phyloP scores from a whole-genome alignment of 2,329 filamentous ascomycete species.

The Paecilomyces sp. region DNA sequence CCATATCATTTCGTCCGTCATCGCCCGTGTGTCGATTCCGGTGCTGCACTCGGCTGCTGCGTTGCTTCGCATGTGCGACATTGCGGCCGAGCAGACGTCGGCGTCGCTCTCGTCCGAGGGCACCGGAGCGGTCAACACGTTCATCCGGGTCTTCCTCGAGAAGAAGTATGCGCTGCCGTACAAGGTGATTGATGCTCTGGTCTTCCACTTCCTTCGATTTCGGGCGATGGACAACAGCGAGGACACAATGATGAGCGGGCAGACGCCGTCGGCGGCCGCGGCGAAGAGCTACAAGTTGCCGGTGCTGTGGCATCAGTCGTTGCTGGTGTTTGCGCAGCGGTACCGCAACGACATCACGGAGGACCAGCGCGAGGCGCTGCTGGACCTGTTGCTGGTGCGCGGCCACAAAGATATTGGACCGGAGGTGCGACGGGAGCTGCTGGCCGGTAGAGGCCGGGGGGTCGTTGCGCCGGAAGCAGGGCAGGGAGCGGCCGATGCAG shows the following conservation, averaged over 20 bases:
- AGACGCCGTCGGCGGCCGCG: conserved; percentile 28
- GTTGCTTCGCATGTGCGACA: conserved; percentile 85
- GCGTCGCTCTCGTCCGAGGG: conserved; percentile 64
- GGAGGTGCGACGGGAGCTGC: conserved; percentile 79
- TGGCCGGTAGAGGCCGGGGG: conserved; percentile 81
- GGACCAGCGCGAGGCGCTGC: conserved; percentile 81
- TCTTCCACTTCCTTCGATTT: conserved; percentile 95
- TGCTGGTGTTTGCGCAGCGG: conserved; percentile 85
- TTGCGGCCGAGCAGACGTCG: conserved; percentile 82
- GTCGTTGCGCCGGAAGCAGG: conserved; percentile 48
- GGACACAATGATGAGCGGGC: conserved; percentile 40
- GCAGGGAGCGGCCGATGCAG: conserved; percentile 57
- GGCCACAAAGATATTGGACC: conserved; percentile 86
- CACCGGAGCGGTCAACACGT: conserved; percentile 87
- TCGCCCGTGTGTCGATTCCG: conserved; percentile 77
- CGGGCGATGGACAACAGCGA: conserved; percentile 54
- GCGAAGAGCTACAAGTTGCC: conserved; percentile 62
- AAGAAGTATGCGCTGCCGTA: conserved; percentile 96
- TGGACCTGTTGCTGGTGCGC: conserved; percentile 77
- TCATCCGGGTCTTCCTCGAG: conserved; percentile 86
- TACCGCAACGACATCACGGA: conserved; percentile 96
- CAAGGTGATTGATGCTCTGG: conserved; percentile 87
- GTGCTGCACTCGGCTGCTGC: conserved; percentile 90
- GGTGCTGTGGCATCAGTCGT: conserved; percentile 92
- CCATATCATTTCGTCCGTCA: conserved; percentile 79